Conservation (phyloP, 495 filamentous ascomycete species). For the Penicillium nucicola region DNA sequence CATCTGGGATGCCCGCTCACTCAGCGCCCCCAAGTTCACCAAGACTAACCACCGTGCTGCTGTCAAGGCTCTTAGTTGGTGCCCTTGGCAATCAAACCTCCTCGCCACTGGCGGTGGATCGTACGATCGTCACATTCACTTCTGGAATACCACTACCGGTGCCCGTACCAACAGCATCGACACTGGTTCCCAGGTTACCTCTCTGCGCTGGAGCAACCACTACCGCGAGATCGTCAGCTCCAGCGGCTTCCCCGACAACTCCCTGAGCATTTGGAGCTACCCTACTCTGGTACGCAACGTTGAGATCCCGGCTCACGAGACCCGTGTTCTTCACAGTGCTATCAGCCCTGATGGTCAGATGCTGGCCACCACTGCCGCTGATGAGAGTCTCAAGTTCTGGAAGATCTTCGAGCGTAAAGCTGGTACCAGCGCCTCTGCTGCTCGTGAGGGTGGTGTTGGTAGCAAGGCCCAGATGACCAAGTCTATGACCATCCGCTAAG, state of each 20-base stretch:
- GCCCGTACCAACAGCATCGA: constrained; percentile 98
- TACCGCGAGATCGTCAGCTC: constrained; percentile 98
- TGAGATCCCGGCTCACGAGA: constrained; percentile 99
- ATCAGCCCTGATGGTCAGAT: constrained; percentile 96
- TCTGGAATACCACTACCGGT: constrained; percentile 98
- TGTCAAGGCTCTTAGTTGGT: constrained; percentile 98
- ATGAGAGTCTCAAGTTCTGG: constrained; percentile 99
- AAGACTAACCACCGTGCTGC: constrained; percentile 99
- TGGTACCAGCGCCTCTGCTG: constrained; percentile 56
- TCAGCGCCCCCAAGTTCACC: constrained; percentile 92
- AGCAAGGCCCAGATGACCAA: constrained; percentile 77
- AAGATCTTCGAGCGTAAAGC: constrained; percentile 99
- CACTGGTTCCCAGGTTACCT: constrained; percentile 94
- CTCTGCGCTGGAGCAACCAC: constrained; percentile 88
- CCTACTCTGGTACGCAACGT: constrained; percentile 93
- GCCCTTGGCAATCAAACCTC: constrained; percentile 96
- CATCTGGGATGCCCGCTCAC: constrained; percentile 96
- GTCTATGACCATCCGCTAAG: constrained; percentile 95
- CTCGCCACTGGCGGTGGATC: constrained; percentile 95
- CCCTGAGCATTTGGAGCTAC: constrained; percentile 97
- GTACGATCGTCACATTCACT: constrained; percentile 97
- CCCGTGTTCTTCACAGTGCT: constrained; percentile 88
- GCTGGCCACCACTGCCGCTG: constrained; percentile 90
- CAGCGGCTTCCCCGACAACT: constrained; percentile 98
- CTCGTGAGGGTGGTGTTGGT: constrained; percentile 54